These are phyloP conservation scores for Abrus pulchellus DNA, from an alignment of 306 rosid species.

Conservation along the genomic window DNA sequence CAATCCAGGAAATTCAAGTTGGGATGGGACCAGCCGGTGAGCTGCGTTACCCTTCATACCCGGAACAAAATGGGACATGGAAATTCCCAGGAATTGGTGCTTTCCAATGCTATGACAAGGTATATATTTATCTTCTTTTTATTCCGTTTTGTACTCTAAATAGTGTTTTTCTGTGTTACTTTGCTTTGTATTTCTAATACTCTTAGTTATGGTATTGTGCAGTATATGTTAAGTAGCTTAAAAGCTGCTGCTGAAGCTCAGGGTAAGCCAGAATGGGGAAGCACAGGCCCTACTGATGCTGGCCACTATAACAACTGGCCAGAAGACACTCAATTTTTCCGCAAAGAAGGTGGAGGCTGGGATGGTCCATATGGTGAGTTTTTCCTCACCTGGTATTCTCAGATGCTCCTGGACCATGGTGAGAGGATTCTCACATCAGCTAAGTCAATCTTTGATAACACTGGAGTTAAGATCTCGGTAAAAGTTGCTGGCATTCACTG, in stretches of 20 bases:
- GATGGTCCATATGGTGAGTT: conserved; percentile 73
- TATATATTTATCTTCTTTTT: conserved; percentile 13
- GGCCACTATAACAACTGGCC: conserved; percentile 97
- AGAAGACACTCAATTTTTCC: conserved; percentile 86
- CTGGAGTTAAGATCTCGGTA: conserved; percentile 82
- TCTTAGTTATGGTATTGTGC: conserved; percentile 40
- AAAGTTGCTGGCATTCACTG: conserved; percentile 96
- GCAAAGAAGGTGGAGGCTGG: conserved; percentile 96
- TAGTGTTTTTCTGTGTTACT: neutral
- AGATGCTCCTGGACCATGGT: conserved; percentile 84
- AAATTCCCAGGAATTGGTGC: conserved; percentile 95
- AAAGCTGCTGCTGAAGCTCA: conserved; percentile 83
- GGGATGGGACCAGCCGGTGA: conserved; percentile 99
- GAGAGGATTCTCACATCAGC: conserved; percentile 87
- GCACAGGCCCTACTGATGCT: conserved; percentile 98
- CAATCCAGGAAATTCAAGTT: conserved; percentile 91
- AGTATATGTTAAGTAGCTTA: conserved; percentile 88
- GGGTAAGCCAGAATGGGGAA: conserved; percentile 87
- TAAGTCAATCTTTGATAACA: conserved; percentile 63
- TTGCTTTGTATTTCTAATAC: conserved; percentile 13
- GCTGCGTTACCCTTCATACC: conserved; percentile 96
- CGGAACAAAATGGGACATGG: conserved; percentile 95
- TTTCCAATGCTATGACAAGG: conserved; percentile 98
- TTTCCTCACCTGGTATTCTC: conserved; percentile 94
- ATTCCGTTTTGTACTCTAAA: neutral